Conservation (phyloP, 75 land plant genomes). For the Isoetes taiwanensis region DNA sequence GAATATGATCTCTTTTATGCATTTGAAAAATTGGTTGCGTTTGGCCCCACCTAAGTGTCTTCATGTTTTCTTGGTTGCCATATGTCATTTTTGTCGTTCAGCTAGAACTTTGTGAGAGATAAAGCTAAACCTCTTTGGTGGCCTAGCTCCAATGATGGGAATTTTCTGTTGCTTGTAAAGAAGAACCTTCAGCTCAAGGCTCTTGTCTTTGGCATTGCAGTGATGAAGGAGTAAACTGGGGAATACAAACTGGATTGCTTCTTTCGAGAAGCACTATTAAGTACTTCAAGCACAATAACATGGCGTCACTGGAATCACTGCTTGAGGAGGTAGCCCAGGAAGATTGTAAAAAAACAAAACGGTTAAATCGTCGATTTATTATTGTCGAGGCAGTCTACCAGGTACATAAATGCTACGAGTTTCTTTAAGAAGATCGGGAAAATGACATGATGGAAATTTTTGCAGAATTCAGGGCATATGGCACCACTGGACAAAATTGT, state of each 20-base stretch:
- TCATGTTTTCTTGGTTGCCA: no score
- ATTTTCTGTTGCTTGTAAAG: no score
- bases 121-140: no score
- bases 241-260: constrained; percentile 84
- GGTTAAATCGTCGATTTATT: constrained; percentile 70
- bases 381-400: constrained; percentile 94
- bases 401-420: constrained; percentile 20
- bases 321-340: constrained; percentile 48
- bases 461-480: constrained; percentile 92
- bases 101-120: no score
- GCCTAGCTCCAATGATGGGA: no score
- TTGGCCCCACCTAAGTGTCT: no score
- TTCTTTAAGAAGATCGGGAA: not conserved
- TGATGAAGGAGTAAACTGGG: constrained; percentile 98
- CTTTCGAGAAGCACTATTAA: constrained; percentile 83
- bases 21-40: no score
- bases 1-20: no score
- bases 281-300: constrained; percentile 91
- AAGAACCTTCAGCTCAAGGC: no score
- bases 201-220: constrained; percentile 21
- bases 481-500: constrained; percentile 78
- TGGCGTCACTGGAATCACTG: constrained; percentile 42
- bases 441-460: not conserved
- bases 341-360: constrained; percentile 52
- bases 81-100: no score